These are phyloP conservation scores for Puccinia polysora DNA, from an alignment of 1,284 basidiomycete genomes.

Conservation along the genomic window DNA sequence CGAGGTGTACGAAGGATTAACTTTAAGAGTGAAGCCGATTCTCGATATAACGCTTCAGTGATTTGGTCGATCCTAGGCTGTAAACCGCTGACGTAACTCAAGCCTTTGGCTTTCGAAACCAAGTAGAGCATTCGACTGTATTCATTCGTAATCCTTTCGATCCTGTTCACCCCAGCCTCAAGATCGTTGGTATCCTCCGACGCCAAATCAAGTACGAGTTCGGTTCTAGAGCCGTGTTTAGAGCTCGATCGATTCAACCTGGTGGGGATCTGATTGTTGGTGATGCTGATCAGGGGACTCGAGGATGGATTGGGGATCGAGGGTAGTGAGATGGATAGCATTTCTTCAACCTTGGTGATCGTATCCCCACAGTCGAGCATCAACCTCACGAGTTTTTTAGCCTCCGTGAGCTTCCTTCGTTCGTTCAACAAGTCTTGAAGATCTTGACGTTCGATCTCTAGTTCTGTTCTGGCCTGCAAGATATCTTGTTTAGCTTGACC, in stretches of 20 bases:
- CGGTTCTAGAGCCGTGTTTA: not conserved
- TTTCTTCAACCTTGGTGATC: conserved; percentile 35
- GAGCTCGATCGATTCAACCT: conserved; percentile 1
- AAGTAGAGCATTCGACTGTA: conserved; percentile 41
- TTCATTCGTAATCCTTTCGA: conserved; percentile 28
- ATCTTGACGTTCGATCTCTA: conserved; percentile 10
- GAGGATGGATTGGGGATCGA: not conserved
- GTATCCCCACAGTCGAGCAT: conserved; percentile 40
- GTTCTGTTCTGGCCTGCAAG: not conserved
- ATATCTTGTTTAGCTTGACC: conserved; percentile 10
- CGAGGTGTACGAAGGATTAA: conserved; percentile 16
- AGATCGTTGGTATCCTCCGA: conserved; percentile 5
- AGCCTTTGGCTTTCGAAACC: conserved; percentile 25
- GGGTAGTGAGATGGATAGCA: conserved; percentile 26
- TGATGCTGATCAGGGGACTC: no score
- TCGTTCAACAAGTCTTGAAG: conserved; percentile 28
- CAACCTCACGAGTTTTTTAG: conserved; percentile 35
- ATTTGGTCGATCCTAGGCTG: conserved; percentile 34
- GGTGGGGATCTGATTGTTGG: not conserved
- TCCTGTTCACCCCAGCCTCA: conserved; percentile 21
- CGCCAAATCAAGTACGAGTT: conserved; percentile 22
- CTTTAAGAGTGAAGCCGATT: conserved; percentile 23
- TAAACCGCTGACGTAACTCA: conserved; percentile 13
- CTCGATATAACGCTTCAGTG: conserved; percentile 31
- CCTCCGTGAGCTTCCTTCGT: conserved; percentile 30